Base-by-base conservation (phyloP, 2,329 filamentous ascomycete species). In the Pseudogymnoascus sp. region DNA sequence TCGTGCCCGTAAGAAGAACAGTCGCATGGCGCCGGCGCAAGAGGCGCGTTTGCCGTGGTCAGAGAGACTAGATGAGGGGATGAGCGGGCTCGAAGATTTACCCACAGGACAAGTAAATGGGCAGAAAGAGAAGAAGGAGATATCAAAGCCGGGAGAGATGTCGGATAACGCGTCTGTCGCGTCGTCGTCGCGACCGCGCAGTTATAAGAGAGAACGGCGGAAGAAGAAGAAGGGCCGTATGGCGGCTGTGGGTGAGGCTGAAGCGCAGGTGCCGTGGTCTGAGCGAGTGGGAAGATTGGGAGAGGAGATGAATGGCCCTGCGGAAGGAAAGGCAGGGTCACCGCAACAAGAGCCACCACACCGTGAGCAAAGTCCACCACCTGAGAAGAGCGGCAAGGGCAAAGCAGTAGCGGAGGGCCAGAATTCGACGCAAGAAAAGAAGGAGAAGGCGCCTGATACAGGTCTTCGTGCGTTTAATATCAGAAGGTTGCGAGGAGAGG, bases 401-500 rank as follows among this genome's bases (percentile, higher is more conserved):
- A 52, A 52, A 25, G 45, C n/a, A 31, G 45, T 31, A 31, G 45
- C 45, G 25, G 25, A 52, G 45, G 45, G 31, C 25, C 45, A 52
- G n/a, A 18, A 31, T 31, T 31, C 25, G 11, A 3, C 45, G n/a
- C 45, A 31, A 31, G 45, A 52, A 31, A 31, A 21, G 28, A 49
- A 38, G 31, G 62, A 2, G 33, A 55, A 61, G 61, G 16, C 35
- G 18, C 6, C 49, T 58, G 65, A 67, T 16, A 70, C 68, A 5
- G 69, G 69, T 9, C 65, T 71, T 37, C 64, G 62, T 31, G 62
- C 67, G 11, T 71, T 70, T 63, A 71, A 70, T 61, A 23, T 71
- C 21, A 67, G 65, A 59, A 70, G 60, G 38, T 66, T 67, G 1
- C 59, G 65, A 6, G 52, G 33, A 1, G 64, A 64, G 18, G 62